Evolutionary conservation across 495 filamentous ascomycete genomes (phyloP), one percentile per base, ranked within the genome.

Genomic region (Extremus antarcticus): DNA sequence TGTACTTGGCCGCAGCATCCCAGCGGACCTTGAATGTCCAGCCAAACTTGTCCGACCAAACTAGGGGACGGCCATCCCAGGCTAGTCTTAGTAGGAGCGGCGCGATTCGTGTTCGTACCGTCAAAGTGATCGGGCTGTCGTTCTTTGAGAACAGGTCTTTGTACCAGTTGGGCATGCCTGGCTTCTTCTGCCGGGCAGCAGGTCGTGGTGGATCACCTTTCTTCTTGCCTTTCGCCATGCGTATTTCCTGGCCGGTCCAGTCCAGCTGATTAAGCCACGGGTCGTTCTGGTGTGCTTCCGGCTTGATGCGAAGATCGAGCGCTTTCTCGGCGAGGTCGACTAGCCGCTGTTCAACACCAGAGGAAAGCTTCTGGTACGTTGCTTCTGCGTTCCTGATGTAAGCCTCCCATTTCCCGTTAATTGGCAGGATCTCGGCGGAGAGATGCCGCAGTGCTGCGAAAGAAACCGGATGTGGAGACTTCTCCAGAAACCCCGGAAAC

Each of bases 101-200:
- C 1, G 91, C 86, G 67, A 95, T 84, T 38, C 92, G 81, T 35
- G 90, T 87, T 25, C 94, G 81, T 7, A 96, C 90, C 0, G 86
- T 86, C n/a, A 99, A 65, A 50, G 77, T 82, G 41, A 95, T 90
- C 7, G 71, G 66, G 0, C 77, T 67, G 23, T 76, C 75, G 29
- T 64, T 82, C 39, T 81, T 87, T 1, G 75, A 53, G 58, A 94
- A 94, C 19, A 97, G 71, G 65, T 88, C 88, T 66, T 90, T 95
- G 68, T 95, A 99, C 92, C 92, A 99, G 57, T 85, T 76, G 0
- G 92, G 92, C 86, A 87, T 90, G 25, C 92, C 92, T 2, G 90
- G 90, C 69, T 83, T 87, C 73, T 96, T 97, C 70, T 96, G 91
- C 23, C 86, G 75, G 2, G 83, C 83, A 16, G 83, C 85, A 22